These are phyloP conservation scores for Rhodotorula sp. DNA, from an alignment of 1,284 basidiomycete genomes.

Conservation along the genomic window DNA sequence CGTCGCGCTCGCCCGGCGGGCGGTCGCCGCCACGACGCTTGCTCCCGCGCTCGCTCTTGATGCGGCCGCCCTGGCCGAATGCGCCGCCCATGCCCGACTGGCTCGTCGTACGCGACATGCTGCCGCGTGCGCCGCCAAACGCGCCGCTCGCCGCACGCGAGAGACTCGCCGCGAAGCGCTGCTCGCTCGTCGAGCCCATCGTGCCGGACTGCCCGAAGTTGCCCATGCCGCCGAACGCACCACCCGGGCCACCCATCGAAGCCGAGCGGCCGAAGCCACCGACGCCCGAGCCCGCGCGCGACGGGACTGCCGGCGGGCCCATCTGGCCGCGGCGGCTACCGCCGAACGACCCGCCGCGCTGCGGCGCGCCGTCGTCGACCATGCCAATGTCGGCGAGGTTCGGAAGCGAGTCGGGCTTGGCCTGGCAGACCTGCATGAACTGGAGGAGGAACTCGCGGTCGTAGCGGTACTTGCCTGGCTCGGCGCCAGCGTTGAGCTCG, in stretches of 20 bases:
- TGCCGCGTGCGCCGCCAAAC: constrained; percentile 52
- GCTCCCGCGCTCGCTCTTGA: constrained; percentile 68
- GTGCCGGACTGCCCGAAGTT: constrained; percentile 62
- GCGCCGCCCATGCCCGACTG: constrained; percentile 61
- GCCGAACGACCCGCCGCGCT: constrained; percentile 42
- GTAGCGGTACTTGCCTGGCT: constrained; percentile 91
- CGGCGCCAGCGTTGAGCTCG: constrained; percentile 79
- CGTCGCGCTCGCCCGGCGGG: constrained; percentile 40
- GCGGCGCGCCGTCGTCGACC: constrained; percentile 64
- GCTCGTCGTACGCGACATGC: constrained; percentile 73
- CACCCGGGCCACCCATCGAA: constrained; percentile 52
- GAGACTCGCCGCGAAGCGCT: constrained; percentile 64
- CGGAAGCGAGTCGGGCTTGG: constrained; percentile 88
- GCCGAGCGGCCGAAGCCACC: constrained; percentile 61
- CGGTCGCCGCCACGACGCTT: constrained; percentile 51
- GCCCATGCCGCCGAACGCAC: constrained; percentile 68
- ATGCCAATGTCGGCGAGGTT: constrained; percentile 86
- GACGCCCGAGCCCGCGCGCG: constrained; percentile 57
- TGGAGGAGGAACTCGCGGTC: constrained; percentile 97
- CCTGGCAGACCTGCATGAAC: constrained; percentile 93
- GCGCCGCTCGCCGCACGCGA: constrained; percentile 46
- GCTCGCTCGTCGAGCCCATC: constrained; percentile 63
- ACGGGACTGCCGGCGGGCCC: constrained; percentile 57
- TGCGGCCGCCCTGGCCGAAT: constrained; percentile 54
- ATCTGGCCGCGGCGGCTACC: constrained; percentile 53